A percentile compares a stretch with the other conserved stretches of the same genome.
Evolutionary conservation across 768 basidiomycete genomes (phyloP).

Genomic region (Boletus bicolor): DNA sequence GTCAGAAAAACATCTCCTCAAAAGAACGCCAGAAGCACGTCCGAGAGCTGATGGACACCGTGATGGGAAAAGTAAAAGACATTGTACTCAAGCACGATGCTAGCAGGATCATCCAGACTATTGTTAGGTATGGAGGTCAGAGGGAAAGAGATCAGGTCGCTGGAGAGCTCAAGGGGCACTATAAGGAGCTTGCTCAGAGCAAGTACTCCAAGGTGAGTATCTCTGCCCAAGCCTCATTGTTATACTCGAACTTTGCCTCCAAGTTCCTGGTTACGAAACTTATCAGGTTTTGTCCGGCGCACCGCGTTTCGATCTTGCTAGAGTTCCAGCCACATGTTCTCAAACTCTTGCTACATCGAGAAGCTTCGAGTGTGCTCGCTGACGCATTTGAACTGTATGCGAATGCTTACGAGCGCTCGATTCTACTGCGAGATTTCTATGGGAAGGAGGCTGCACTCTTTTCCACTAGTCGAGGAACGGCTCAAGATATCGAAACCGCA

Average conservation of each 20-base stretch:
- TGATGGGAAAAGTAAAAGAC: slow-evolving; percentile 80
- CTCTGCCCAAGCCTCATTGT: background rate
- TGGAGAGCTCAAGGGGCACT: slow-evolving; percentile 76
- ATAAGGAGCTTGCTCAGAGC: slow-evolving; percentile 72
- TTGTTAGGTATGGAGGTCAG: slow-evolving; percentile 78
- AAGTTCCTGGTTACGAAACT: slow-evolving; percentile 83
- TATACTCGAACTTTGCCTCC: background rate
- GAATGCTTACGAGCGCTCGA: slow-evolving; percentile 78
- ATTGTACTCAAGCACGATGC: slow-evolving; percentile 92
- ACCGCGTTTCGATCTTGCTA: slow-evolving; percentile 70
- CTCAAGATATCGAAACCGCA: slow-evolving; percentile 58
- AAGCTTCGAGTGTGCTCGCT: slow-evolving; percentile 79
- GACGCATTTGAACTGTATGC: slow-evolving; percentile 88
- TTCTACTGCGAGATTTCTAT: slow-evolving; percentile 84
- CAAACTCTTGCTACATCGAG: slow-evolving; percentile 76
- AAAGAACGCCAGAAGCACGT: slow-evolving; percentile 75
- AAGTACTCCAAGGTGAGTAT: slow-evolving; percentile 82
- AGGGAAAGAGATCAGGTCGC: slow-evolving; percentile 79
- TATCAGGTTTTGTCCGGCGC: slow-evolving; percentile 67
- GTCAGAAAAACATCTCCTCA: slow-evolving; percentile 65
- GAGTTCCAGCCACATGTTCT: slow-evolving; percentile 79
- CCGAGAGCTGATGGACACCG: slow-evolving; percentile 66
- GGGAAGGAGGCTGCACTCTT: slow-evolving; percentile 85
- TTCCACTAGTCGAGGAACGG: slow-evolving; percentile 49
- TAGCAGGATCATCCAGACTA: slow-evolving; percentile 76